Percentiles rank a stretch among this genome's conserved stretches.
Conservation (phyloP, 2,329 filamentous ascomycete genomes). For the Neoascochyta sp. region DNA sequence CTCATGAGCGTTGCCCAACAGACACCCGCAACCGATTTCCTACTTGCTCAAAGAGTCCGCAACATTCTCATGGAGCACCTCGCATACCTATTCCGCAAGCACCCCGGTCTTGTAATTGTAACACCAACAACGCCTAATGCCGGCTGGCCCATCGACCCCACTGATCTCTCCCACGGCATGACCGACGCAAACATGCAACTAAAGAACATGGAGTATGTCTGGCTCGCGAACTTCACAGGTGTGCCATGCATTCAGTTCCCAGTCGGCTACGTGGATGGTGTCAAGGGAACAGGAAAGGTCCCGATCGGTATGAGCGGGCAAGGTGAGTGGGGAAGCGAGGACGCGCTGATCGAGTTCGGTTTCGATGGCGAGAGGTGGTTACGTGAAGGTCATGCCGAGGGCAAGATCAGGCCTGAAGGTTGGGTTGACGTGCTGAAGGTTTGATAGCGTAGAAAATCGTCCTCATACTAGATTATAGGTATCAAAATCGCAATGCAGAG, state of each 20-base stretch:
- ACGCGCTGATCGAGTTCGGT: conserved; percentile 51
- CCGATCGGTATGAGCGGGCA: conserved; percentile 55
- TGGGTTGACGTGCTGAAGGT: conserved; percentile 43
- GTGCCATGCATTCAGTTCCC: conserved; percentile 72
- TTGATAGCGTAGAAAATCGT: background rate
- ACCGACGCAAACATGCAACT: conserved; percentile 70
- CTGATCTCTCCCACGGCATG: conserved; percentile 61
- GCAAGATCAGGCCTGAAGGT: conserved; percentile 32
- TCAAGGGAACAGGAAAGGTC: conserved; percentile 52
- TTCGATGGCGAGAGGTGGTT: conserved; percentile 51
- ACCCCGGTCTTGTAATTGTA: conserved; percentile 74
- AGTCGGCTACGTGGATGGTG: conserved; percentile 64
- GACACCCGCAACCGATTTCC: conserved; percentile 65
- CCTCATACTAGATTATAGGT: background rate
- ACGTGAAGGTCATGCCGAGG: conserved; percentile 35
- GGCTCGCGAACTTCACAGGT: conserved; percentile 78
- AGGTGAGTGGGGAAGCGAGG: conserved; percentile 54
- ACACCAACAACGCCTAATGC: conserved; percentile 72
- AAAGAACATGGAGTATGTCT: conserved; percentile 81
- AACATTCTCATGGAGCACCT: conserved; percentile 76
- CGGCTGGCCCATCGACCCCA: conserved; percentile 69
- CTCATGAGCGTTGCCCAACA: conserved; percentile 62
- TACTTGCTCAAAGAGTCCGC: conserved; percentile 70
- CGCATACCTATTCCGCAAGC: conserved; percentile 62
- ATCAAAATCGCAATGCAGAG: no score